Base-by-base conservation (phyloP, 331 rosid species). In the Phaseolus coccineus region DNA sequence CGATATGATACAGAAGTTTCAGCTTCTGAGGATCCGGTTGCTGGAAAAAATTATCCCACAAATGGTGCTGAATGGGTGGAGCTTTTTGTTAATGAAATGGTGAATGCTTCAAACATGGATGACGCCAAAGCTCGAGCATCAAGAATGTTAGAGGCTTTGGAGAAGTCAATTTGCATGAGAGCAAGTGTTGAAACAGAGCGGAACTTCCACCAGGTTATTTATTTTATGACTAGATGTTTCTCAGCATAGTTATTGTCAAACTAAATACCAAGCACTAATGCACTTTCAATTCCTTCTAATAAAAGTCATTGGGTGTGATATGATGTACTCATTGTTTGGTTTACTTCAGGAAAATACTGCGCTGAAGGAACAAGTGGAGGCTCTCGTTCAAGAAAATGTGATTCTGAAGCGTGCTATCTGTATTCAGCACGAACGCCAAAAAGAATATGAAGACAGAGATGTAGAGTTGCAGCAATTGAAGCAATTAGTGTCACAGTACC, bases 351-450 rank as follows among this genome's bases (percentile, higher is more conserved):
- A 91, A 83, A 91, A 91, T 74, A 66, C 68, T 86, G 72, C 87
- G 88, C 87, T 93, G 76, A 90, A 88, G 87, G 98, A 91, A 79
- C 95, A 90, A 81, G 71, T 90, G 63, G 92, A 88, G 77, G 86
- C 88, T 48, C 95, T 93, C 55, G 71, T 90, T 72, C 97, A 91
- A 83, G 97, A 91, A 89, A 93, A 93, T 42, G 25, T 81, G 12
- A 83, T 91, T 69, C 89, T 93, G 67, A 91, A 93, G 82, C 88
- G 94, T 15, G 97, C 96, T 33, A 89, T 93, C 70, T 87, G 92
- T 0, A 85, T 88, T 65, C 98, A 91, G 90, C 92, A 89, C 28
- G 97, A 93, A 72, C 90, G 89, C 24, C 92, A 86, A 65, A 93
- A 87, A 77, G 97, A 93, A 76, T 82, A 65, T 15, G 96, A 90